Percentiles rank a stretch among this genome's conserved stretches.
Conservation (phyloP, 2,329 filamentous ascomycete species). For the Aspergillus sp. region DNA sequence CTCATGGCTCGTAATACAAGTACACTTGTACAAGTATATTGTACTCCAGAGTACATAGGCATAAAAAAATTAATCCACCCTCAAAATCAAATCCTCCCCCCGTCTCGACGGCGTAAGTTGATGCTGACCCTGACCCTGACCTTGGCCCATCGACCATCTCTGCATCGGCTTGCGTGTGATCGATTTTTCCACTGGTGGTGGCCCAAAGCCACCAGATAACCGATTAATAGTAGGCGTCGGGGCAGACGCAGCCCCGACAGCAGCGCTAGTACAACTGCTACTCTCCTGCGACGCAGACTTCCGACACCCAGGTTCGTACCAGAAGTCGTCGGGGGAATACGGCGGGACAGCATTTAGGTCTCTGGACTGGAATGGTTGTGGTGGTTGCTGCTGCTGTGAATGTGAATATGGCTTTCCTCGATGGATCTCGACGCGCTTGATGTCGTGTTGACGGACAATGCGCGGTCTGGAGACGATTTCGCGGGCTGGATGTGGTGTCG, state of each 20-base stretch:
- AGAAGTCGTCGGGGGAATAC: constrained; percentile 24
- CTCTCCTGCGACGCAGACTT: background rate
- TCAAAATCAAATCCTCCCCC: constrained; percentile 25
- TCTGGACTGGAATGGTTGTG: constrained; percentile 7
- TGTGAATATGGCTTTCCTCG: constrained; percentile 13
- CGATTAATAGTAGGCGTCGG: background rate
- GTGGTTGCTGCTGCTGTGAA: too few species aligned
- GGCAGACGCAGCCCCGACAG: background rate
- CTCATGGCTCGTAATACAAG: too few species aligned
- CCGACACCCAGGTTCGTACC: constrained; percentile 14
- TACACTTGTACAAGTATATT: too few species aligned
- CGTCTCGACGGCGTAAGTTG: constrained; percentile 25
- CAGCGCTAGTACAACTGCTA: background rate
- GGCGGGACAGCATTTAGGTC: constrained; percentile 11
- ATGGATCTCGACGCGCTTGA: constrained; percentile 25
- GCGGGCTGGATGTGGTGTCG: constrained; percentile 15
- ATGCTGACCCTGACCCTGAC: constrained; percentile 5
- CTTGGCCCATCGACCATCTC: constrained; percentile 9
- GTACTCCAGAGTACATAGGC: too few species aligned
- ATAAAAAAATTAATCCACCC: constrained; percentile 18
- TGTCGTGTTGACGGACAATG: constrained; percentile 24
- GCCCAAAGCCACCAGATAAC: constrained; percentile 2
- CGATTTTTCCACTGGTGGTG: constrained; percentile 1
- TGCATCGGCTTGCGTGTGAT: constrained; percentile 14
- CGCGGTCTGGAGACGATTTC: constrained; percentile 27